Percentiles rank a stretch among this genome's conserved stretches.
Evolutionary conservation across 352 stramenopile genomes (phyloP).

Genomic region (Phytopythium delawarense): DNA sequence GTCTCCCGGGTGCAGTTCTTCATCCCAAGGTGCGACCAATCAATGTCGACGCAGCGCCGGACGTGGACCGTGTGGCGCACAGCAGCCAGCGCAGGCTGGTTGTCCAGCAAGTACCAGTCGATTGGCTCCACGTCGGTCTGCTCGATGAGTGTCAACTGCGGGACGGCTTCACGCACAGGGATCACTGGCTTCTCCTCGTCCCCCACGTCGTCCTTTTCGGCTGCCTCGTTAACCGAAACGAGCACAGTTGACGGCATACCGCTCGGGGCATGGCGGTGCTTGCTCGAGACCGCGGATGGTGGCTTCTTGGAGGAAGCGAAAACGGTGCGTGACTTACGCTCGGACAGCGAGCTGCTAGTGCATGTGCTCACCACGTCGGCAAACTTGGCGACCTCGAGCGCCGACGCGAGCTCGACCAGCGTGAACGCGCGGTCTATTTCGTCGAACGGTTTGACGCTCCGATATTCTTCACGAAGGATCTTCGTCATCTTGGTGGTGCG

Average conservation of each 20-base stretch:
- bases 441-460: slow-evolving; percentile 2
- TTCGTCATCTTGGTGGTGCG: slow-evolving; percentile 27
- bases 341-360: slow-evolving; percentile 20
- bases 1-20: slow-evolving; percentile 32
- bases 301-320: slow-evolving; percentile 10
- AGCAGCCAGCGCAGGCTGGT: slow-evolving; percentile 12
- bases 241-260: background rate
- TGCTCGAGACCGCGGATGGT: background rate
- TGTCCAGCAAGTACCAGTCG: background rate
- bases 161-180: too few species aligned
- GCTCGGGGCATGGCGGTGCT: background rate
- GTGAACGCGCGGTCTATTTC: slow-evolving; percentile 18
- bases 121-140: background rate
- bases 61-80: slow-evolving; percentile 35
- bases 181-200: background rate
- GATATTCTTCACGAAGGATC: slow-evolving; percentile 25
- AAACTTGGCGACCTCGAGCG: slow-evolving; percentile 15
- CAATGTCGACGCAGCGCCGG: slow-evolving; percentile 11
- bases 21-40: slow-evolving; percentile 24
- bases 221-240: background rate
- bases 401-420: slow-evolving; percentile 13
- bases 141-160: too few species aligned
- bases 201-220: background rate
- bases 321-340: slow-evolving; percentile 22
- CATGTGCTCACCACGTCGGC: slow-evolving; percentile 10